These are phyloP conservation scores for Mrakia gelida DNA, from an alignment of 768 basidiomycete genomes.

Conservation along the genomic window DNA sequence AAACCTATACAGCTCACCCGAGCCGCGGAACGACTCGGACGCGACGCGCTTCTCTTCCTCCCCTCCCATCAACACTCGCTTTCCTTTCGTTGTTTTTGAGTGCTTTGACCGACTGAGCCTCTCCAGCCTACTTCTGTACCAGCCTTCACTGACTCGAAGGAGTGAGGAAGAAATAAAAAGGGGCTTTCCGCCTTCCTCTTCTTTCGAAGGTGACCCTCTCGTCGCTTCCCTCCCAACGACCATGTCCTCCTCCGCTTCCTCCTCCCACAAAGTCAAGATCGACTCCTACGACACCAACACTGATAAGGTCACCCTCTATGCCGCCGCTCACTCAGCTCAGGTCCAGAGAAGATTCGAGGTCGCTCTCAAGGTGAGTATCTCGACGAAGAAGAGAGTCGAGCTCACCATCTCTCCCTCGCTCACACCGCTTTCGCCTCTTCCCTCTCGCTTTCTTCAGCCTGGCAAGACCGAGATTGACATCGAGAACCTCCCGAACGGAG, in stretches of 20 bases:
- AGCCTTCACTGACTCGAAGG: no score
- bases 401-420: background rate
- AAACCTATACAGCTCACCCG: no score
- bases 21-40: no score
- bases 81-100: no score
- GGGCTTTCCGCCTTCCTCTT: no score
- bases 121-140: no score
- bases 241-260: constrained; percentile 7
- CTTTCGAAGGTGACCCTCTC: no score
- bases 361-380: background rate
- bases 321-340: background rate
- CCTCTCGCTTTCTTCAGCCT: background rate
- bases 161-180: no score
- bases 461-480: constrained; percentile 4
- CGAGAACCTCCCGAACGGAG: constrained; percentile 4
- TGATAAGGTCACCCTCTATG: background rate
- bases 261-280: constrained; percentile 2
- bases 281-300: constrained; percentile 6
- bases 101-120: no score
- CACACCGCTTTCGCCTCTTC: background rate
- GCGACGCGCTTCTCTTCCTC: no score
- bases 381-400: background rate
- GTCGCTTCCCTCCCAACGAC: background rate
- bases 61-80: no score
- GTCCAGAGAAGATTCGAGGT: constrained; percentile 10